Base-by-base conservation (phyloP, 2,329 filamentous ascomycete genomes). In the Aspergillus carbonarius region DNA sequence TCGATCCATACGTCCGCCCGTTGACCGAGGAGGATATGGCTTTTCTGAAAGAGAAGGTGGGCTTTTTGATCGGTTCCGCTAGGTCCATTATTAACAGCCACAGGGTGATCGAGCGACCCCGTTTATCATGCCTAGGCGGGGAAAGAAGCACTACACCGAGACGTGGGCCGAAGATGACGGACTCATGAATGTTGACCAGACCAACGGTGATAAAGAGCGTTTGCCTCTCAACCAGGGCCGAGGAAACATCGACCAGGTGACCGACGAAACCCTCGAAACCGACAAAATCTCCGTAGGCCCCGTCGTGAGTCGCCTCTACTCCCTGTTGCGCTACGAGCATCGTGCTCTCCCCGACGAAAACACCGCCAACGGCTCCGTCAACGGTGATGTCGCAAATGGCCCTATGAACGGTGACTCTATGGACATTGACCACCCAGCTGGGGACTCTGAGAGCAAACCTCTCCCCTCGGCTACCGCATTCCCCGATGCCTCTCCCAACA, bases 81-180 rank as follows among this genome's bases (percentile, higher is more conserved):
- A 6, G 5, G 37, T 48, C 48, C 30, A 18, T 32, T 30, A 59
- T 60, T 64, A 42, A 66, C 56, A 13, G 55, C 12, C 27, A 34
- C 62, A 84, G 68, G 92, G 93, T 58, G 93, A 99, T 74, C 86
- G 95, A 37, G 80, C 88, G 20, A 87, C 83, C 2, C 91, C 93
- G 1, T 98, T 97, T 68, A 80, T 93, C 37, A 92, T 96, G 75
- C 92, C 93, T 7, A 88, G 88, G 63, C 87, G 92, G 20, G 93
- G 92, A 47, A 90, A 91, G 73, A 88, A 88, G 67, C 89, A 92
- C 70, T 99, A 98, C 76, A 87, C 85, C 23, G 93, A 98, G 60
- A 82, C 93, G 9, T 99, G 95, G 95, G 89, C 92, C 0, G 92
- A 96, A 65, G 95, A 99, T 72, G 95, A 99, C 70, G 92, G 91